Percentiles rank a stretch among this genome's conserved stretches.
Conservation (phyloP, 805 yeast genomes). For the Komagataella mondaviorum region DNA sequence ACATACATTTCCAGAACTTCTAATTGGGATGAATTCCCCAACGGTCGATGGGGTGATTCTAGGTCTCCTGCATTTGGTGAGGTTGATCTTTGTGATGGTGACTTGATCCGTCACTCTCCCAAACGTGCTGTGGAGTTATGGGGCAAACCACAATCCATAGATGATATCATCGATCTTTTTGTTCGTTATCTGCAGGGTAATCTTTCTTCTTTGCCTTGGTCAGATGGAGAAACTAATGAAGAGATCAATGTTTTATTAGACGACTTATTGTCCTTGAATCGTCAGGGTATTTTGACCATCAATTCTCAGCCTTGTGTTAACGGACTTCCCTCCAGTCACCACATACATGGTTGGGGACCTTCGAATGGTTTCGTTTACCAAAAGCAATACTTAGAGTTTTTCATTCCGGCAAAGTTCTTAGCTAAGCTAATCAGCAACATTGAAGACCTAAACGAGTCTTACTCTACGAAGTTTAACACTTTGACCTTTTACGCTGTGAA, state of each 20-base stretch:
- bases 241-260: slow-evolving; percentile 56
- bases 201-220: slow-evolving; percentile 79
- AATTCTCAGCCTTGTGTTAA: slow-evolving; percentile 93
- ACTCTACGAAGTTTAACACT: slow-evolving; percentile 21
- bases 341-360: slow-evolving; percentile 91
- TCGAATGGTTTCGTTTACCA: slow-evolving; percentile 85
- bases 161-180: slow-evolving; percentile 52
- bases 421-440: slow-evolving; percentile 26
- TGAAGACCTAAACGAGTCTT: slow-evolving; percentile 23
- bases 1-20: slow-evolving; percentile 83
- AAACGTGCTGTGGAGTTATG: slow-evolving; percentile 73
- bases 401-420: slow-evolving; percentile 45
- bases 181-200: slow-evolving; percentile 60
- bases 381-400: slow-evolving; percentile 82
- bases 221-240: slow-evolving; percentile 74
- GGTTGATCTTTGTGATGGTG: slow-evolving; percentile 68
- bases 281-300: slow-evolving; percentile 60
- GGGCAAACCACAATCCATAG: slow-evolving; percentile 60
- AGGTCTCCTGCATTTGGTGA: slow-evolving; percentile 96
- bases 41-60: slow-evolving; percentile 98
- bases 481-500: slow-evolving; percentile 72
- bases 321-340: slow-evolving; percentile 60
- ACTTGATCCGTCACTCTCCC: slow-evolving; percentile 70
- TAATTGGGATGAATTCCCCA: slow-evolving; percentile 96
- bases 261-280: slow-evolving; percentile 50